Evolutionary conservation across 208 protist genomes (phyloP).

Genomic region (Leishmania major): DNA sequence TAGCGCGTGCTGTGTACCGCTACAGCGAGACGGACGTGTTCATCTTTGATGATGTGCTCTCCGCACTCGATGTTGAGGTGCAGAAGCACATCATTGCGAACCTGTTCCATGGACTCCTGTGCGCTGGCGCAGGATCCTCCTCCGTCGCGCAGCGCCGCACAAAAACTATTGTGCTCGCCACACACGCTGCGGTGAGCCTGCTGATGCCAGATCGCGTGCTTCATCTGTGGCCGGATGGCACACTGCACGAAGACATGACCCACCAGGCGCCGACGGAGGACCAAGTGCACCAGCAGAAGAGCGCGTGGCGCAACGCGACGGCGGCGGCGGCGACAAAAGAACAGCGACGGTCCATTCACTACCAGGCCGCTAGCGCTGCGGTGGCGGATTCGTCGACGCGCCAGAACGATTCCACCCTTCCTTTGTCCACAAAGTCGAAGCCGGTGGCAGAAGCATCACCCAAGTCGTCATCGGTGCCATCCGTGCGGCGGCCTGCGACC

Average conservation of each 20-base stretch:
- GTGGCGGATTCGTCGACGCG: not conserved
- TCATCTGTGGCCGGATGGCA: conserved; percentile 41
- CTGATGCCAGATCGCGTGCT: conserved; percentile 57
- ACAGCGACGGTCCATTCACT: conserved; percentile 12
- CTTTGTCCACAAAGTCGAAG: not conserved
- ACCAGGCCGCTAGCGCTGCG: conserved; percentile 4
- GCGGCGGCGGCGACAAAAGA: conserved; percentile 31
- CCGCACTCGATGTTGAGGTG: conserved; percentile 93
- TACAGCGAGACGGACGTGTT: conserved; percentile 68
- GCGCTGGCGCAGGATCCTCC: not conserved
- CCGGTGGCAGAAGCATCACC: not conserved
- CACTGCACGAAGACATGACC: conserved; percentile 38
- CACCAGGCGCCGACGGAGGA: conserved; percentile 31
- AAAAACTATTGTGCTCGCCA: conserved; percentile 62
- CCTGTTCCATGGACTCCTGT: conserved; percentile 70
- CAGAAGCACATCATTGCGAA: conserved; percentile 77
- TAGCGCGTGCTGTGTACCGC: conserved; percentile 84
- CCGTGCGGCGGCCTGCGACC: conserved; percentile 5
- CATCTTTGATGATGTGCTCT: conserved; percentile 93
- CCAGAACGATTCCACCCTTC: not conserved
- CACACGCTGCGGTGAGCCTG: conserved; percentile 38
- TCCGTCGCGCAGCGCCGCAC: conserved; percentile 1
- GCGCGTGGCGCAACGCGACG: conserved; percentile 39
- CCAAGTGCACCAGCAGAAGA: conserved; percentile 31
- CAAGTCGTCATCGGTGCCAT: conserved; percentile 1